A percentile compares a stretch with the other conserved stretches of the same genome.
Evolutionary conservation across 805 yeast species (phyloP).

Genomic region (Pichia paraexigua): DNA sequence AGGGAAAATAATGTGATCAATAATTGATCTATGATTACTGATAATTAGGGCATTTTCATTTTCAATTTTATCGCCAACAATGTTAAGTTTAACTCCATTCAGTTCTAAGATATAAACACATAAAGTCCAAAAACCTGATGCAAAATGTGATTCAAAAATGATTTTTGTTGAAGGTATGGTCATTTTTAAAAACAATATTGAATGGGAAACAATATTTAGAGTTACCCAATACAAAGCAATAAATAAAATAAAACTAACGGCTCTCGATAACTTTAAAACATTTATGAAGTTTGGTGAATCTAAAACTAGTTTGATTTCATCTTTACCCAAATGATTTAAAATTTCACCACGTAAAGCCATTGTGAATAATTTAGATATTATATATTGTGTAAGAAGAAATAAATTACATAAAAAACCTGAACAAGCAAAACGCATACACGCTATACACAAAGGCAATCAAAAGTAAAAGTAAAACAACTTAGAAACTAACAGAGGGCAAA

Average conservation of each 20-base stretch:
- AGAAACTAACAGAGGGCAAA: neutral
- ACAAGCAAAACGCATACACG: neutral
- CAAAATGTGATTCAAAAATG: constrained; percentile 17
- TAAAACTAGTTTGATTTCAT: constrained; percentile 1
- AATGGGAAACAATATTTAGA: constrained; percentile 12
- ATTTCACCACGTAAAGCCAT: constrained; percentile 8
- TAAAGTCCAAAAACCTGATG: constrained; percentile 28
- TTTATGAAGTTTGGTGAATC: neutral
- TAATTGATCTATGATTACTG: constrained; percentile 60
- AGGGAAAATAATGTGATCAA: constrained; percentile 54
- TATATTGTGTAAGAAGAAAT: neutral
- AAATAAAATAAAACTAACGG: constrained; percentile 17
- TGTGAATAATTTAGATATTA: too few species aligned
- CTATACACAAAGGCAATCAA: too few species aligned
- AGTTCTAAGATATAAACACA: constrained; percentile 25
- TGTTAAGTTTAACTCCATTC: constrained; percentile 31
- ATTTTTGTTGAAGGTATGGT: constrained; percentile 19
- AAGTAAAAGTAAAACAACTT: neutral
- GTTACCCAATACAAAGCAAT: constrained; percentile 14
- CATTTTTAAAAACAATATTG: constrained; percentile 14
- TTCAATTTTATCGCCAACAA: constrained; percentile 38
- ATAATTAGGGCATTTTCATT: constrained; percentile 30
- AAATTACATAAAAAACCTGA: neutral
- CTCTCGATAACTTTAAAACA: constrained; percentile 13
- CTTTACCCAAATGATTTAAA: constrained; percentile 8